Base-by-base conservation (phyloP, 2,329 filamentous ascomycete genomes). In the Neonectria sp. region DNA sequence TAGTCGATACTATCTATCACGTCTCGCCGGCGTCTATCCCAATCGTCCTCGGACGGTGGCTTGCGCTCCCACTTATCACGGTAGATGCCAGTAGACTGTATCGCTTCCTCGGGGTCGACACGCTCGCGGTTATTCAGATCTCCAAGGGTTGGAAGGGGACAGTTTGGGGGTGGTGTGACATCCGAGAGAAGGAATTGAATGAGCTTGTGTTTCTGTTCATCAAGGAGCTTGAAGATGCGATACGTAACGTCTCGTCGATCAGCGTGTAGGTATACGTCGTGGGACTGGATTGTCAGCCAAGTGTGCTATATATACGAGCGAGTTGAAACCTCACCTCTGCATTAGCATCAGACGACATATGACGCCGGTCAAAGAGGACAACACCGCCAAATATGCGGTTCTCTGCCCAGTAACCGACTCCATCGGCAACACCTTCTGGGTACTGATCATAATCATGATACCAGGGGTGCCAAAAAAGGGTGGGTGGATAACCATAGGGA, bases 381-480 rank as follows among this genome's bases (percentile, higher is more conserved):
- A 70, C 55, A 0, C 71, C 69, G 1, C 69, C 71, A 1, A 73
- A 66, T 1, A 73, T 58, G 11, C 53, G 69, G 0, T 55, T 60
- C 27, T 73, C 67, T 2, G 67, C 69, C 69, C 69, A 73, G 4
- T 71, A 72, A 2, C 63, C 69, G 5, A 12, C 63, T 12, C 64
- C 27, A 29, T 70, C 60, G 0, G 65, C 65, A 21, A 45, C 6
- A 0, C 69, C 67, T 0, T 29, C 24, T 0, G 67, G 71, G 7
- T 72, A 73, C 9, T 65, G 60, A 6, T 73, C 58, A 2, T 12
- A 21, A 33, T 27, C 59, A 9, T 33, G 31, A 17, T 71, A 72
- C 68, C 70, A 55, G 6, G 40, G 29, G 58, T 79, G 76, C 9
- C 49, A 24, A 59, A 82, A 78, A 4, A 77, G 60, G 0, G 78